Conservation (phyloP, 2,329 filamentous ascomycete species). For the Hymenoscyphus infarciens region DNA sequence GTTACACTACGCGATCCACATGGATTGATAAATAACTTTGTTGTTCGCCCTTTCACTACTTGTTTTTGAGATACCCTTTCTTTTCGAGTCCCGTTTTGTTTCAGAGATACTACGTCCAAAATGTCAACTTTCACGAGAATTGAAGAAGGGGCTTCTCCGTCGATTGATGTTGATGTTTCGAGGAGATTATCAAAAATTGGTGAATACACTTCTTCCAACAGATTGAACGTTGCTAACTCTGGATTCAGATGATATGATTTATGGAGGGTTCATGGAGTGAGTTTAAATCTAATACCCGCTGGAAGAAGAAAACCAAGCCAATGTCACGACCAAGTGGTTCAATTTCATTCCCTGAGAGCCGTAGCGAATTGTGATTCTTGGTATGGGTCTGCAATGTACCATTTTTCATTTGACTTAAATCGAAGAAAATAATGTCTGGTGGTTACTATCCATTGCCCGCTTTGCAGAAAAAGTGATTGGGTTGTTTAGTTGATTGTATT, state of each 20-base stretch:
- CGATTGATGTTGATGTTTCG: constrained; percentile 61
- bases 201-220: constrained; percentile 13
- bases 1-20: not conserved
- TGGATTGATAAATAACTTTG: not conserved
- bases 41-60: not conserved
- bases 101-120: not conserved
- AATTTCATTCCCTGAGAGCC: too few relatives aligned
- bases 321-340: not conserved
- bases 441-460: too few relatives aligned
- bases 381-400: too few relatives aligned
- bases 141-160: constrained; percentile 54
- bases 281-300: constrained; percentile 27
- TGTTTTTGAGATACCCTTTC: not conserved
- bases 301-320: not conserved
- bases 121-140: constrained; percentile 76
- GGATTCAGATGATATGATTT: constrained; percentile 64
- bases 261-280: constrained; percentile 81
- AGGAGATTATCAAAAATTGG: constrained; percentile 66
- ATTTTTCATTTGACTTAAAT: too few relatives aligned
- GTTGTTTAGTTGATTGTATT: too few relatives aligned
- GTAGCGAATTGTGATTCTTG: too few relatives aligned
- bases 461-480: too few relatives aligned
- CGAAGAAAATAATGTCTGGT: too few relatives aligned
- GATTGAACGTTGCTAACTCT: constrained; percentile 8
- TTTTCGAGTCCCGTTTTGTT: not conserved